Evolutionary conservation across 768 basidiomycete genomes (phyloP).

Genomic region (Coprinopsis sp.): DNA sequence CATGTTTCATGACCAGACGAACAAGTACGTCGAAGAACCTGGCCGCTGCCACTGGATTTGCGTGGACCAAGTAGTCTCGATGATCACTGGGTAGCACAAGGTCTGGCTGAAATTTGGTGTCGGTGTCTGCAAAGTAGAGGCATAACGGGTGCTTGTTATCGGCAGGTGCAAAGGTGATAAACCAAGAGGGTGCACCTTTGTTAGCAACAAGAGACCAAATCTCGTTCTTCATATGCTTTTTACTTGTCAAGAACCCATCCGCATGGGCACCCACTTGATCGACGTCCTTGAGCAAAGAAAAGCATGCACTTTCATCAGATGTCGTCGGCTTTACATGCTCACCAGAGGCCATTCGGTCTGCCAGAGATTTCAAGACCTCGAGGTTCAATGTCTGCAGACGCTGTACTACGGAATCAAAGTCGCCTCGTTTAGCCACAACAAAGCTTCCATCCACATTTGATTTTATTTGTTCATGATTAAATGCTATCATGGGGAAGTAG

Average conservation of each 20-base stretch:
- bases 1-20: constrained; percentile 20
- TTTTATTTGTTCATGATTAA: constrained; percentile 36
- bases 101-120: constrained; percentile 20
- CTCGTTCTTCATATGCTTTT: constrained; percentile 21
- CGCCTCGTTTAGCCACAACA: constrained; percentile 19
- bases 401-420: constrained; percentile 22
- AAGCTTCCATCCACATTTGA: constrained; percentile 21
- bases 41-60: background rate
- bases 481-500: constrained; percentile 34
- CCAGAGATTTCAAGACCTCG: constrained; percentile 15
- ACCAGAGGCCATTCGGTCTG: constrained; percentile 11
- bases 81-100: constrained; percentile 4
- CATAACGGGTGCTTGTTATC: constrained; percentile 29
- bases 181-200: constrained; percentile 29
- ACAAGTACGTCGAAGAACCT: constrained; percentile 23
- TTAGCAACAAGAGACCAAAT: constrained; percentile 15
- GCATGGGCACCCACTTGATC: constrained; percentile 17
- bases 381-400: constrained; percentile 20
- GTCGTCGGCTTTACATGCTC: constrained; percentile 8
- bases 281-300: constrained; percentile 16
- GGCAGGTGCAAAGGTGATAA: constrained; percentile 33
- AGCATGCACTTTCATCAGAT: constrained; percentile 16
- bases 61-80: constrained; percentile 2
- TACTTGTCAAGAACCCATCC: constrained; percentile 18
- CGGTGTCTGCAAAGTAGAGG: constrained; percentile 27